Evolutionary conservation across 441 rosid species (phyloP), one percentile per base, ranked within the genome.

Genomic region (Kokia cookei): DNA sequence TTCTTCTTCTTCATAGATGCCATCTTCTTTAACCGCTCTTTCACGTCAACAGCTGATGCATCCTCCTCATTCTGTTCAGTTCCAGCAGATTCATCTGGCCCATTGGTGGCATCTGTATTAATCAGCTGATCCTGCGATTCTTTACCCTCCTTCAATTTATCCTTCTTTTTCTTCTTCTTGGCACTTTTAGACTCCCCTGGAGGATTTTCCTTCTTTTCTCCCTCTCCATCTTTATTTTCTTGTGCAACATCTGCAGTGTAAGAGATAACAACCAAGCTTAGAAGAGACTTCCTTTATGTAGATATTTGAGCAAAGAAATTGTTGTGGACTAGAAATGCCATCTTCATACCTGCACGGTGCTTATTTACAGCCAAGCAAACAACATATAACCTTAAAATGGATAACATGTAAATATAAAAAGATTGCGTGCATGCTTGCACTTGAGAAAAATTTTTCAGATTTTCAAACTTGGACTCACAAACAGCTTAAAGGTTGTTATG

Each of bases 141-240:
- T 74, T 85, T 85, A 7, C 24, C 73, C 58, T 84, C 87, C 77
- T 79, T 86, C 1, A 73, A 78, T 79, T 84, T 86, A 42, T 84
- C 90, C 84, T 84, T 87, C 84, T 84, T 85, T 74, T 87, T 87
- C 87, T 87, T 87, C 85, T 85, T 85, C 69, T 81, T 87, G 9
- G 88, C 80, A 60, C 63, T 78, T 77, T 84, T 87, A 68, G 84
- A 78, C 82, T 87, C 89, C 4, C 86, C 85, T 12, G 80, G 53
- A 4, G 81, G 81, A 75, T 57, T 83, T 54, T 82, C 89, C 79
- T 79, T 87, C 83, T 78, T 84, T 54, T 79, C 86, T 35, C 47
- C 84, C 43, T 79, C 85, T 42, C 75, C 74, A 47, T 75, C 84
- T 73, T 83, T 84, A 83, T 82, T 81, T 62, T 76, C 85, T 76